Percentiles rank a stretch among this genome's conserved stretches.
These are phyloP conservation scores for Botrytis fabae DNA, from an alignment of 2,329 filamentous ascomycete genomes.

Conservation along the genomic window DNA sequence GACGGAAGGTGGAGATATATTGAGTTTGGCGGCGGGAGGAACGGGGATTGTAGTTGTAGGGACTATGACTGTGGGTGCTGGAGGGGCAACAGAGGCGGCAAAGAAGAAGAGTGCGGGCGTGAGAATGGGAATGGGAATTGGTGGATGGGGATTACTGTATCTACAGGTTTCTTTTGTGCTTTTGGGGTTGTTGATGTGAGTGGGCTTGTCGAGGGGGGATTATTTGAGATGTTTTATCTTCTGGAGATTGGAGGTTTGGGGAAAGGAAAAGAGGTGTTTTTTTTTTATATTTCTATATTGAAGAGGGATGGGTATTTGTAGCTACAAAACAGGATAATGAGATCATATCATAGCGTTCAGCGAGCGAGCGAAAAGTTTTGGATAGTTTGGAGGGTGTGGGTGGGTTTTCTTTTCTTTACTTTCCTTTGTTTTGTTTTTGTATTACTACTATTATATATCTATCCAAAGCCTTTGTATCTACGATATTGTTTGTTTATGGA, in stretches of 20 bases:
- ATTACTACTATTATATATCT: neutral
- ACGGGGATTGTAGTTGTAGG: constrained; percentile 33
- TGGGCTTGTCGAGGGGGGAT: neutral
- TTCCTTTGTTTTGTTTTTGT: neutral
- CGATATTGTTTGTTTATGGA: neutral
- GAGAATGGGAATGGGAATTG: neutral
- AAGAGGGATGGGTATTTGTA: neutral
- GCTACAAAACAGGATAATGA: neutral
- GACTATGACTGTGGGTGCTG: constrained; percentile 34
- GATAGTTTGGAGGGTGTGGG: too few relatives aligned
- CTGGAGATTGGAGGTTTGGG: neutral
- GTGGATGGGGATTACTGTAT: constrained; percentile 9
- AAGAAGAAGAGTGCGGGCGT: constrained; percentile 33
- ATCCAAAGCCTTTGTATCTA: neutral
- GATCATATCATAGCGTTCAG: neutral
- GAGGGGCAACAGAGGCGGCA: constrained; percentile 25
- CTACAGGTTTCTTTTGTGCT: constrained; percentile 13
- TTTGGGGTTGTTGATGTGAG: constrained; percentile 2
- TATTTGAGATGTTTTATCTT: neutral
- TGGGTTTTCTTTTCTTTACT: neutral
- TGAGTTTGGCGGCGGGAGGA: constrained; percentile 33
- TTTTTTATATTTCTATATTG: neutral
- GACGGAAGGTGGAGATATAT: constrained; percentile 37
- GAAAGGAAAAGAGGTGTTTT: neutral
- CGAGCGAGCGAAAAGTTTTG: neutral